Conservation (phyloP, 345 rosid species). For the Lepidium aucheri region DNA sequence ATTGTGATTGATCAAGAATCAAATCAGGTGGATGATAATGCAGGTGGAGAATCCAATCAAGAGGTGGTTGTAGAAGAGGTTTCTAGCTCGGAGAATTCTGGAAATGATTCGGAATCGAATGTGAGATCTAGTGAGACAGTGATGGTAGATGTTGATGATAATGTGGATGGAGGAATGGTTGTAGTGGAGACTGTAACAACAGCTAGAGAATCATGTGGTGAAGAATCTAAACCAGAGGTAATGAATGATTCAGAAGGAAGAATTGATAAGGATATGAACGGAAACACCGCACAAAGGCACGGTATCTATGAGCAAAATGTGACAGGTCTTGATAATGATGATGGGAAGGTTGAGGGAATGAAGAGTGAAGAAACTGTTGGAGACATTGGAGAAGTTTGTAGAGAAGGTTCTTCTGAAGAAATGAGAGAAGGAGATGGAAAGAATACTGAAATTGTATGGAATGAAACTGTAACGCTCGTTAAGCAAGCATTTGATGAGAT, state of each 20-base stretch:
- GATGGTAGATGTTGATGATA: conserved; percentile 1
- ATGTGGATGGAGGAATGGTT: not conserved
- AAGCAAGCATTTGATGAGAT: conserved; percentile 78
- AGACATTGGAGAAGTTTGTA: not conserved
- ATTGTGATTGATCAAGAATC: conserved; percentile 13
- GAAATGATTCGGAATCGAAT: not conserved
- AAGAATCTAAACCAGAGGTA: conserved; percentile 8
- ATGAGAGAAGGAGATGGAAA: conserved; percentile 6
- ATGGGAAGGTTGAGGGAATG: not conserved
- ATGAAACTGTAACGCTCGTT: conserved; percentile 58
- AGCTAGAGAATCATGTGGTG: not conserved
- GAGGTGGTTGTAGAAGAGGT: conserved; percentile 11
- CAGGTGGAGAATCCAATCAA: conserved; percentile 8
- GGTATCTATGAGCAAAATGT: not conserved
- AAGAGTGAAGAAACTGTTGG: not conserved
- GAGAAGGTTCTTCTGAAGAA: not conserved
- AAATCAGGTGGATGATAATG: conserved; percentile 7
- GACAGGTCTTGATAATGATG: not conserved
- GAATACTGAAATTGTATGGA: conserved; percentile 11
- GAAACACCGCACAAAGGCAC: not conserved
- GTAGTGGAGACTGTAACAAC: not conserved
- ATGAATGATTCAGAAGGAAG: conserved; percentile 1
- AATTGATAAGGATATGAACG: not conserved
- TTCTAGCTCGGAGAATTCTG: conserved; percentile 6
- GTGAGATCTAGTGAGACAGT: not conserved